Evolutionary conservation across 208 protist genomes (phyloP).

Genomic region (Acanthamoeba healyi): DNA sequence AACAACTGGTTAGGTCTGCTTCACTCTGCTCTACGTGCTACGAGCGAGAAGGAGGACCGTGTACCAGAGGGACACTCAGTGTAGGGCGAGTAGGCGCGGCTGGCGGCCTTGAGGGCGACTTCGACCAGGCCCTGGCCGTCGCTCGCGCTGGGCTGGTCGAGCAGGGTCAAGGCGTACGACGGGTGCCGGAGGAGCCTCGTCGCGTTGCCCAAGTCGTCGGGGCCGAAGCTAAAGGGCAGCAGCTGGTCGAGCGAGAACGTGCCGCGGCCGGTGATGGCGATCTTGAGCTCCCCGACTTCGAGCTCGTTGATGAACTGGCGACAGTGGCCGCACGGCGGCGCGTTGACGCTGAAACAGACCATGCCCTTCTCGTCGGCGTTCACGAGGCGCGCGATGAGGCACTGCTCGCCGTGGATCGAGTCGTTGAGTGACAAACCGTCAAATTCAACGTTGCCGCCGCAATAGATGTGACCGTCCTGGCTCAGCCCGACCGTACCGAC

Average conservation of each 20-base stretch:
- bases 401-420: constrained; percentile 51
- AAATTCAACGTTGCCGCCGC: constrained; percentile 57
- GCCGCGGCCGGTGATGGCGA: background rate
- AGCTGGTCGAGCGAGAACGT: constrained; percentile 3
- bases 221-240: constrained; percentile 32
- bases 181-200: background rate
- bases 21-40: too few relatives aligned
- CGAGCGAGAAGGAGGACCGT: background rate
- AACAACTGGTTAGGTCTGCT: too few relatives aligned
- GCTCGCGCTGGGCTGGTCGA: background rate
- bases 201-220: constrained; percentile 7
- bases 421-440: background rate
- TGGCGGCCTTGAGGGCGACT: background rate
- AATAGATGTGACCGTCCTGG: background rate
- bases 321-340: constrained; percentile 51
- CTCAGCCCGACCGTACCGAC: constrained; percentile 11
- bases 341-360: constrained; percentile 42
- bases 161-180: background rate
- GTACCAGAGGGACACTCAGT: constrained; percentile 46
- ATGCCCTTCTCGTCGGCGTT: background rate
- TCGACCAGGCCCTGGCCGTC: background rate
- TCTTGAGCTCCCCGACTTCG: background rate
- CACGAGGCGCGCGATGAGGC: background rate
- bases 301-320: constrained; percentile 55
- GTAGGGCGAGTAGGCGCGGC: constrained; percentile 49